Evolutionary conservation across 345 rosid genomes (phyloP).

Genomic region (Reutealis trisperma): DNA sequence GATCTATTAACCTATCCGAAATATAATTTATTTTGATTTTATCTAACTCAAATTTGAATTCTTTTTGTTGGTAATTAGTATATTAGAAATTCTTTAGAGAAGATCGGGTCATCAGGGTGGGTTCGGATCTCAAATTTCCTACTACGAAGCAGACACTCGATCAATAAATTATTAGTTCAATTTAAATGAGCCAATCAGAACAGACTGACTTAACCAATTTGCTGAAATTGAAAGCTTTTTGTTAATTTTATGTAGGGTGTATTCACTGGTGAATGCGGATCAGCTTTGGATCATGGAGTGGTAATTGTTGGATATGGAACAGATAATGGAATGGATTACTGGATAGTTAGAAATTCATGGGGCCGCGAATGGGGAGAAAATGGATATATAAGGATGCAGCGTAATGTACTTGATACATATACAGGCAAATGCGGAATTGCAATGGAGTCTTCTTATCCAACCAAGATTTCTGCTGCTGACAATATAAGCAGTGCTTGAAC

Average conservation of each 20-base stretch:
- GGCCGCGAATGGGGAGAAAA: slow-evolving; percentile 24
- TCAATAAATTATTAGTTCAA: too few relatives aligned
- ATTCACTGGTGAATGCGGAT: slow-evolving; percentile 30
- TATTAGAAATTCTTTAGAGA: too few relatives aligned
- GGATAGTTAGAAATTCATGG: slow-evolving; percentile 36
- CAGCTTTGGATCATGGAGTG: slow-evolving; percentile 30
- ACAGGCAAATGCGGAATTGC: slow-evolving; percentile 35
- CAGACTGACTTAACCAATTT: too few relatives aligned
- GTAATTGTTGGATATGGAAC: slow-evolving; percentile 28
- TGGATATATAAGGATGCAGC: slow-evolving; percentile 30
- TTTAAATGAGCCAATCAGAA: too few relatives aligned
- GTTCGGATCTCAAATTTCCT: too few relatives aligned
- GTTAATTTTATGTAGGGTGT: slow-evolving; percentile 18
- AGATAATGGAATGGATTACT: slow-evolving; percentile 21
- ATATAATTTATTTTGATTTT: too few relatives aligned
- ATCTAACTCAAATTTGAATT: too few relatives aligned
- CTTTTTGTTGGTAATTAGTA: too few relatives aligned
- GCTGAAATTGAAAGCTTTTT: too few relatives aligned
- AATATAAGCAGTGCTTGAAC: slow-evolving; percentile 51
- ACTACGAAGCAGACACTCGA: too few relatives aligned
- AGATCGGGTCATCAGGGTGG: too few relatives aligned
- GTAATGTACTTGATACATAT: slow-evolving; percentile 11
- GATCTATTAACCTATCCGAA: too few relatives aligned
- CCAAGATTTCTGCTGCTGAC: slow-evolving; percentile 10
- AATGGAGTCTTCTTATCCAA: slow-evolving; percentile 31